phyloP scores from a whole-genome alignment of 768 basidiomycete species.

The Scleroderma citrinum region DNA sequence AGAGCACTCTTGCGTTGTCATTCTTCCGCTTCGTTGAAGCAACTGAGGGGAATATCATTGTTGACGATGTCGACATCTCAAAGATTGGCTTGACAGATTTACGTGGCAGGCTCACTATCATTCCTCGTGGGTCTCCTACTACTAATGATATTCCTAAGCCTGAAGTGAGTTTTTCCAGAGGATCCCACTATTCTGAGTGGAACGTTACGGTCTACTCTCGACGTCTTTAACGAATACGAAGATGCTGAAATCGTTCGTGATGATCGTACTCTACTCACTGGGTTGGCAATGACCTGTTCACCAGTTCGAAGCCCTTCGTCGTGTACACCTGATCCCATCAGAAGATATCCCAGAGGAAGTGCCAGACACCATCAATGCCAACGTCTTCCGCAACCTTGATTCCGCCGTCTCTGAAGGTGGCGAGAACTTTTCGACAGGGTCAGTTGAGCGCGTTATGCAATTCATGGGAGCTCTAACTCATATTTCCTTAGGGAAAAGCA shows the following conservation, averaged over 20 bases:
- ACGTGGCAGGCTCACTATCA: constrained; percentile 69
- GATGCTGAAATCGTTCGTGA: constrained; percentile 70
- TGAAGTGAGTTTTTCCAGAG: constrained; percentile 40
- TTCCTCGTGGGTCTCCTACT: constrained; percentile 49
- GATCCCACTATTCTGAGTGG: constrained; percentile 87
- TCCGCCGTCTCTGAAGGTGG: constrained; percentile 76
- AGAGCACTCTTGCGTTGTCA: constrained; percentile 76
- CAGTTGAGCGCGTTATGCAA: constrained; percentile 10
- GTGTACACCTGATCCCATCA: constrained; percentile 72
- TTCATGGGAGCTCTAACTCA: constrained; percentile 7
- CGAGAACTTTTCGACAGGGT: constrained; percentile 88
- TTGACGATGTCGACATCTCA: constrained; percentile 79
- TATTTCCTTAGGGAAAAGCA: constrained; percentile 59
- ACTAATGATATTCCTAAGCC: background rate
- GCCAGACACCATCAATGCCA: constrained; percentile 50
- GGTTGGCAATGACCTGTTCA: background rate
- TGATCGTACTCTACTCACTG: background rate
- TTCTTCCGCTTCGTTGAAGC: constrained; percentile 93
- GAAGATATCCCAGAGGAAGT: constrained; percentile 38
- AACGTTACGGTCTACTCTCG: constrained; percentile 71
- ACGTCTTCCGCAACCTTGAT: constrained; percentile 73
- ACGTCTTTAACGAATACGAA: constrained; percentile 82
- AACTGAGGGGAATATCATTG: constrained; percentile 61
- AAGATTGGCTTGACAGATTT: constrained; percentile 78
- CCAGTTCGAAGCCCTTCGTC: constrained; percentile 78